phyloP scores from a whole-genome alignment of 2,329 filamentous ascomycete species.

The Fusarium secorum region DNA sequence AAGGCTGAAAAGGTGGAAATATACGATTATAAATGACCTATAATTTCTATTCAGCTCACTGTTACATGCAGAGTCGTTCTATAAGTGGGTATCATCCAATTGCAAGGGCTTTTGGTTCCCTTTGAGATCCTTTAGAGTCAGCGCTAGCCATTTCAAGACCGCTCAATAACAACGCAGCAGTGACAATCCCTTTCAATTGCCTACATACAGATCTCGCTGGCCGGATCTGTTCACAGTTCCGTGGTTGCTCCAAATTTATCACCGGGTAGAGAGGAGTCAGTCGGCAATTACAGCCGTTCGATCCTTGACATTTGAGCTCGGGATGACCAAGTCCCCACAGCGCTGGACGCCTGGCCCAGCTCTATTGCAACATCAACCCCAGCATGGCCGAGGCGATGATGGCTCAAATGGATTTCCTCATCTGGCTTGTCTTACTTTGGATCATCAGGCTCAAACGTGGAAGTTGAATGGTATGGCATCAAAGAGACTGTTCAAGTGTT shows the following conservation, averaged over 20 bases:
- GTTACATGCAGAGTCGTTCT: neutral
- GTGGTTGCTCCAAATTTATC: neutral
- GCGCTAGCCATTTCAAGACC: neutral
- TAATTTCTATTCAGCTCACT: neutral
- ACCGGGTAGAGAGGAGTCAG: neutral
- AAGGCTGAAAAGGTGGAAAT: neutral
- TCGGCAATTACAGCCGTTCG: neutral
- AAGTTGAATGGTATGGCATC: too few relatives aligned
- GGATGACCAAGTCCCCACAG: neutral
- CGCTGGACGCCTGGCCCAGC: neutral
- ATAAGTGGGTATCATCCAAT: neutral
- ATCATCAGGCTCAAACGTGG: neutral
- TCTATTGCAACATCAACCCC: neutral
- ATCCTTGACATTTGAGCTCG: neutral
- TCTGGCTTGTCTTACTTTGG: accelerated
- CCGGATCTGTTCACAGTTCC: neutral
- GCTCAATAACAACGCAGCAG: neutral
- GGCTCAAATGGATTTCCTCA: neutral
- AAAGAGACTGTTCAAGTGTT: neutral
- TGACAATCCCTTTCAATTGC: neutral
- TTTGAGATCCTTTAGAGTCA: neutral
- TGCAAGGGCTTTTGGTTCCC: accelerated
- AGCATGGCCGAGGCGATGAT: neutral
- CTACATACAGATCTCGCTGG: neutral
- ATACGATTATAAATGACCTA: neutral